Base-by-base conservation (phyloP, 2,329 filamentous ascomycete species). In the Paecilomyces sp. region DNA sequence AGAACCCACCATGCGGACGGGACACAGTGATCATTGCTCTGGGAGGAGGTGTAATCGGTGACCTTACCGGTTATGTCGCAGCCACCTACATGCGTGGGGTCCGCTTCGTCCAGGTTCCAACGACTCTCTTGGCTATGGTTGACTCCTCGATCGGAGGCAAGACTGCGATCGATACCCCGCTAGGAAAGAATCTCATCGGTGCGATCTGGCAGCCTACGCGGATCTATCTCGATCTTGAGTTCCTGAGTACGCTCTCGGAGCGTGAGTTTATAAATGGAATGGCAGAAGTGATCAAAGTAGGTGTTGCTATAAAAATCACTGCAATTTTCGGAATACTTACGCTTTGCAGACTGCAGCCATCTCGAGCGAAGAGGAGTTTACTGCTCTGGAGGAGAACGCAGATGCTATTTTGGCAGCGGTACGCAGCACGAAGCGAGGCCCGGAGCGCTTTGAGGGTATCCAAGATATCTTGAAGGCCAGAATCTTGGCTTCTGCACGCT, bases 21-120 rank as follows among this genome's bases (percentile, higher is more conserved):
- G 94, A 99, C 75, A 96, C 92, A 0, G 90, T 99, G 64, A 88
- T 99, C 61, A 90, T 99, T 72, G 94, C 94, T 25, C 84, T 99
- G 9, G 94, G 94, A 33, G 94, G 94, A 64, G 94, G 94, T 60
- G 94, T 99, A 62, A 97, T 99, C 75, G 94, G 94, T 33, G 94
- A 99, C 75, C 89, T 99, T 89, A 92, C 96, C 64, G 94, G 94
- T 57, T 99, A 96, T 73, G 92, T 97, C 57, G 94, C 94, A 24
- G 92, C 94, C 47, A 99, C 94, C 41, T 99, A 97, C 78, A 99
- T 99, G 94, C 88, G 94, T 66, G 94, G 94, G 59, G 88, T 99
- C 63, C 90, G 90, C 66, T 96, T 96, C 73, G 92, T 97, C 51
- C 94, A 99, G 77, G 92, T 99, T 54, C 94, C 94, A 1, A 99